Evolutionary conservation across 805 yeast genomes (phyloP).

Genomic region (Pichia cabralensis): DNA sequence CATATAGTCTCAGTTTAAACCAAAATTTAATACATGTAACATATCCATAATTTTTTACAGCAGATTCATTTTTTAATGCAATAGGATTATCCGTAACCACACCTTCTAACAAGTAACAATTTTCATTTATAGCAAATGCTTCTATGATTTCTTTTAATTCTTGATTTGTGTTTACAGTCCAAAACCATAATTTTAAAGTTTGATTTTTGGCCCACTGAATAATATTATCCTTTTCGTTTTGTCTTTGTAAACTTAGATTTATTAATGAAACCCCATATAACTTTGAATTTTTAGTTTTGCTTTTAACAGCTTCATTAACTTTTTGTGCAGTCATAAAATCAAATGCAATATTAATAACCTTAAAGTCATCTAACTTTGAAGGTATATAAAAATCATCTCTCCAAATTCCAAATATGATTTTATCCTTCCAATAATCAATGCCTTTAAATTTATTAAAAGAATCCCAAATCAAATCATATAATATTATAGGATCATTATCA

Average conservation of each 20-base stretch:
- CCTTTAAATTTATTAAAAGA: constrained; percentile 16
- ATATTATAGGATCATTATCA: constrained; percentile 21
- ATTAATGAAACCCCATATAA: constrained; percentile 18
- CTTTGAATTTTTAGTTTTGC: constrained; percentile 10
- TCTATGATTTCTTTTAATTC: constrained; percentile 15
- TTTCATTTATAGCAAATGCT: constrained; percentile 5
- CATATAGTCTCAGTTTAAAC: constrained; percentile 11
- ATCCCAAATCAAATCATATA: constrained; percentile 19
- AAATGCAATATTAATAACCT: constrained; percentile 24
- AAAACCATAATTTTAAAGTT: constrained; percentile 25
- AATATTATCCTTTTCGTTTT: constrained; percentile 12
- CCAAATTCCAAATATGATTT: constrained; percentile 31
- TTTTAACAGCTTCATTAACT: constrained; percentile 15
- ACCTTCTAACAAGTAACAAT: constrained; percentile 12
- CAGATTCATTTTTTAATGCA: constrained; percentile 2
- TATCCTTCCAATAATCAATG: constrained; percentile 24
- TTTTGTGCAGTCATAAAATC: constrained; percentile 15
- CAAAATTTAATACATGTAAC: constrained; percentile 10
- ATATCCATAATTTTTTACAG: not conserved
- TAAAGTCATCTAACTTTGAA: constrained; percentile 18
- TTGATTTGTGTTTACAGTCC: constrained; percentile 26
- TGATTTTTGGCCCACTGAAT: constrained; percentile 12
- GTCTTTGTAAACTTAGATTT: constrained; percentile 16
- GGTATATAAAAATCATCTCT: constrained; percentile 20
- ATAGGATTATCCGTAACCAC: constrained; percentile 17